phyloP scores from a whole-genome alignment of 306 rosid species.

The Glycine latifolia region DNA sequence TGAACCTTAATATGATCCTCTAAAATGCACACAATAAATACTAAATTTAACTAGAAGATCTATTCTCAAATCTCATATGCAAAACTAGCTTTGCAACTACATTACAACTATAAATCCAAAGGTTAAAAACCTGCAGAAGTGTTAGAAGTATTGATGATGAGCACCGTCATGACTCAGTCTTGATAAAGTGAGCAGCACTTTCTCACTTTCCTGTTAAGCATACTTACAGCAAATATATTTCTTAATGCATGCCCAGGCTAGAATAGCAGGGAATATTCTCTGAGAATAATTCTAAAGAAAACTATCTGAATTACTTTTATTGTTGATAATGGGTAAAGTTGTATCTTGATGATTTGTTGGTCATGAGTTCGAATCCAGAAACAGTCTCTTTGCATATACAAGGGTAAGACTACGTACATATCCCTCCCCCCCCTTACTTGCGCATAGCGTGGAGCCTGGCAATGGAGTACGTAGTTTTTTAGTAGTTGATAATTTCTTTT shows the following conservation, averaged over 20 bases:
- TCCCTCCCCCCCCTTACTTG: too few relatives aligned
- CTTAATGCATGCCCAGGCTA: constrained; percentile 21
- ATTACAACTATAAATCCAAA: background rate
- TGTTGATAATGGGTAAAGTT: too few relatives aligned
- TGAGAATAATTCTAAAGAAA: constrained; percentile 15
- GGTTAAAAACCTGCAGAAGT: constrained; percentile 13
- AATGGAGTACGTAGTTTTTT: too few relatives aligned
- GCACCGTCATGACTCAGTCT: background rate
- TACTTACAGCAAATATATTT: background rate
- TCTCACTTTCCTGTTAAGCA: constrained; percentile 15
- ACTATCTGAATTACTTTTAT: background rate
- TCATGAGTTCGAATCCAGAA: too few relatives aligned
- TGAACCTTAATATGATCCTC: constrained; percentile 14
- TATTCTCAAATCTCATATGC: constrained; percentile 32
- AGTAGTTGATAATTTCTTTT: constrained; percentile 16
- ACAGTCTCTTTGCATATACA: too few relatives aligned
- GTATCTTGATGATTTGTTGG: too few relatives aligned
- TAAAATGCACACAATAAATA: constrained; percentile 26
- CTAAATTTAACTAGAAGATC: constrained; percentile 20
- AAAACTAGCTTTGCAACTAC: constrained; percentile 38
- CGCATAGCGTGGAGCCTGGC: too few relatives aligned
- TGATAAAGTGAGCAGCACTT: background rate
- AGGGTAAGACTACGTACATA: too few relatives aligned
- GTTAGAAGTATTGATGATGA: constrained; percentile 1
- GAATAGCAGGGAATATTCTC: constrained; percentile 13